A percentile compares a stretch with the other conserved stretches of the same genome.
Evolutionary conservation across 2,329 filamentous ascomycete species (phyloP).

Genomic region (Daldinia eschscholtzii): DNA sequence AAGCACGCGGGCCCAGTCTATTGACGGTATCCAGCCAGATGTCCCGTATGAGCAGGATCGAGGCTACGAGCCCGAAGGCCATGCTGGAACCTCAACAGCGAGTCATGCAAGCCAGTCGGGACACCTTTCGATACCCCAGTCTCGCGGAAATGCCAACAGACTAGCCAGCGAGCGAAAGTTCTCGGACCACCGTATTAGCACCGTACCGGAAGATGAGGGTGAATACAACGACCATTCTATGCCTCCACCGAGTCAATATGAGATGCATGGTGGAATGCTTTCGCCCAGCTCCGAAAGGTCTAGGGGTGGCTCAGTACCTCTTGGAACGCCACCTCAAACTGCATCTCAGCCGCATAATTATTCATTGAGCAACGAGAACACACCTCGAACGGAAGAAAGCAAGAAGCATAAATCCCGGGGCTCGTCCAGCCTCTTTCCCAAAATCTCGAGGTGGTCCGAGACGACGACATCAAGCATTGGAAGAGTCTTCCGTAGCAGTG

Average conservation of each 20-base stretch:
- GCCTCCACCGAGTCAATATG: constrained; percentile 63
- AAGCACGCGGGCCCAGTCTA: constrained; percentile 71
- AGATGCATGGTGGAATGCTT: constrained; percentile 70
- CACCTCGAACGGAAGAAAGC: constrained; percentile 78
- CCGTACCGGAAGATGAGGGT: constrained; percentile 88
- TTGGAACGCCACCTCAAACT: constrained; percentile 69
- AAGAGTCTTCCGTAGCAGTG: constrained; percentile 79
- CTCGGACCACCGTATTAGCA: constrained; percentile 87
- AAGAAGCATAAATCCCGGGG: constrained; percentile 91
- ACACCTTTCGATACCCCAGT: constrained; percentile 73
- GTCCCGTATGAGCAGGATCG: constrained; percentile 75
- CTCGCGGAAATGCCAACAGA: constrained; percentile 60
- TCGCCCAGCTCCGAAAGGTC: constrained; percentile 70
- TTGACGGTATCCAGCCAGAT: constrained; percentile 74
- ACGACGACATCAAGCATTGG: constrained; percentile 91
- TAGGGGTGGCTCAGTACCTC: constrained; percentile 66
- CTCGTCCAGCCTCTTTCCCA: constrained; percentile 84
- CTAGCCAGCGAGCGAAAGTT: constrained; percentile 67
- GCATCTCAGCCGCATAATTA: constrained; percentile 55
- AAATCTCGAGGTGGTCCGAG: constrained; percentile 97
- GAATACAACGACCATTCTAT: constrained; percentile 64
- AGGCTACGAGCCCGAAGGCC: constrained; percentile 87
- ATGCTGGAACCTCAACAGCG: constrained; percentile 79
- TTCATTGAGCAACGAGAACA: constrained; percentile 81
- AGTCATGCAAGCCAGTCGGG: constrained; percentile 81